Percentiles rank a stretch among this genome's conserved stretches.
Conservation (phyloP, 2,329 filamentous ascomycete genomes). For the Fusarium sp. region DNA sequence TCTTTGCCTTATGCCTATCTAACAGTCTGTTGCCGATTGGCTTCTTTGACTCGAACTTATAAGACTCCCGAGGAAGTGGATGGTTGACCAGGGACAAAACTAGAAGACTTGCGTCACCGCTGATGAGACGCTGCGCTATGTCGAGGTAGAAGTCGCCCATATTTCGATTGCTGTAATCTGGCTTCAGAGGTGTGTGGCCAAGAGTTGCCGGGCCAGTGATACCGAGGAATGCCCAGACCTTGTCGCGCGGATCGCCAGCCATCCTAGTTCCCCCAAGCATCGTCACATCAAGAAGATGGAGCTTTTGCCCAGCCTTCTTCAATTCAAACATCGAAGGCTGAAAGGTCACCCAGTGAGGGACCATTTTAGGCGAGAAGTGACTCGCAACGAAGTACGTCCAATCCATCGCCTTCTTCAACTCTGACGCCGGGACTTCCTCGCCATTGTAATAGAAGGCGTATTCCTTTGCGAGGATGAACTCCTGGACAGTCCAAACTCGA, state of each 20-base stretch:
- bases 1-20: conserved; percentile 2
- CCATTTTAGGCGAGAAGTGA: not conserved
- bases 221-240: conserved; percentile 17
- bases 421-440: not conserved
- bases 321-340: conserved; percentile 18
- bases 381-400: conserved; percentile 17
- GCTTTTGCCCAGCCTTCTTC: not conserved
- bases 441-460: conserved; percentile 12
- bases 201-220: not conserved
- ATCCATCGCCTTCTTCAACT: conserved; percentile 14
- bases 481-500: conserved; percentile 18
- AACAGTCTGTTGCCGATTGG: not conserved
- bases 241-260: conserved; percentile 10
- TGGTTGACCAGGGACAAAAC: conserved; percentile 3
- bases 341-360: not conserved
- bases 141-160: conserved; percentile 19
- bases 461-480: conserved; percentile 14
- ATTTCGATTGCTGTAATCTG: conserved; percentile 1
- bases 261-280: conserved; percentile 14
- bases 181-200: not conserved
- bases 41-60: conserved; percentile 4
- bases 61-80: not conserved
- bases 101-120: not conserved
- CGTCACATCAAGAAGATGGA: conserved; percentile 2
- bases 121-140: conserved; percentile 4